Base-by-base conservation (phyloP, 23 red algal species). In the Rhodosorus marinus region DNA sequence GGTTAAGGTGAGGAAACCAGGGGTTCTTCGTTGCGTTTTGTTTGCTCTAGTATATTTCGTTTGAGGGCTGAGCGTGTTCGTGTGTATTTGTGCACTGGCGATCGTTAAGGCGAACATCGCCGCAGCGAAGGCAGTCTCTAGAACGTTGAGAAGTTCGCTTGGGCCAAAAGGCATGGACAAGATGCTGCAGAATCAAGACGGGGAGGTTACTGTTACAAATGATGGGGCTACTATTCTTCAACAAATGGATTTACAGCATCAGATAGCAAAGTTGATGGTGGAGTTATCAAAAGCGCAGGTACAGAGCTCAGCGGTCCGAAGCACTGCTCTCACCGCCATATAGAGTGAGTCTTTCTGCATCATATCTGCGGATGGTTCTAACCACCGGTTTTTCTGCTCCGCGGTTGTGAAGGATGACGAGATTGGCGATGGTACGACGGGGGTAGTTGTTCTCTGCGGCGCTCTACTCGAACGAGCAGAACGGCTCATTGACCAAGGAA, bases 161-260 rank as follows among this genome's bases (percentile, higher is more conserved):
- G 90, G 90, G 21, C 90, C 90, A 2, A 85, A 78, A 51, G 90
- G 90, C 33, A 84, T 84, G 90, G 90, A 98, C 53, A 98, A 98
- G 55, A 82, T 98, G 90, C 48, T 98, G 11, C 77, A 84, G 53
- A 82, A 74, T 8, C 71, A 74, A 2, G 90, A 98, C 66, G 90
- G 90, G 7, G 90, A 98, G 54, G 70, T 98, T n/a, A 98, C 90
- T 20, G 70, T 98, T 34, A 98, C 78, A 20, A 98, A 98, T 60
- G 90, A 98, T 51, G 90, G 90, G 28, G 90, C 90, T 8, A 98
- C 90, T 5, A 98, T 98, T 48, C 47, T 98, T 43, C 52, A 84
- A 24, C 73, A 98, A 54, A 98, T 98, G 90, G 64, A 85, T 48
- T 67, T 98, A 24, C 69, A 84, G 53, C 75, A 98, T 36, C 54